Conservation (phyloP, 805 yeast species). For the Debaryomyces tyrocola region DNA sequence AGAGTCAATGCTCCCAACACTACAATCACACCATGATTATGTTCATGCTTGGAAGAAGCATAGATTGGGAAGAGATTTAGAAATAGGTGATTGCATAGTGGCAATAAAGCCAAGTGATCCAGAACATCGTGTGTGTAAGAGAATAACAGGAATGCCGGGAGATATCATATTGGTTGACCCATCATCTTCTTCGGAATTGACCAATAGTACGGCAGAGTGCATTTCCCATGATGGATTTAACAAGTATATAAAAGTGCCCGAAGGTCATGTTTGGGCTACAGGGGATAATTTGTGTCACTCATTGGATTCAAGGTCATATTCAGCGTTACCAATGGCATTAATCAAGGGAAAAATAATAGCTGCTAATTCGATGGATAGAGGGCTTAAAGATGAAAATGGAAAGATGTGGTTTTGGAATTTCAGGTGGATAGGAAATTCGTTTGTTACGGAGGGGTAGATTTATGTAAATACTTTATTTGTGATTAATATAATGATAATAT, state of each 20-base stretch:
- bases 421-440: conserved; percentile 55
- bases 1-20: conserved; percentile 93
- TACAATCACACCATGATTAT: conserved; percentile 71
- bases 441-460: conserved; percentile 13
- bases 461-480: background rate
- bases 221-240: conserved; percentile 42
- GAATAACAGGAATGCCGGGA: conserved; percentile 96
- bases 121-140: conserved; percentile 79
- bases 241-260: conserved; percentile 75
- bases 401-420: conserved; percentile 47
- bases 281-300: conserved; percentile 92
- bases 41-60: conserved; percentile 72
- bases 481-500: background rate
- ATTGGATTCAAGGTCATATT: conserved; percentile 85
- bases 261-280: conserved; percentile 96
- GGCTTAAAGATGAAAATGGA: conserved; percentile 39
- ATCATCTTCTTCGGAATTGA: conserved; percentile 49
- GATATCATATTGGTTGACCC: conserved; percentile 84
- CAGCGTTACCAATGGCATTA: conserved; percentile 85
- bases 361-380: conserved; percentile 53
- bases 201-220: conserved; percentile 27
- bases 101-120: conserved; percentile 91
- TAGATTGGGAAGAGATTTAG: conserved; percentile 61
- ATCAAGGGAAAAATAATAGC: conserved; percentile 85
- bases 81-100: conserved; percentile 85